Base-by-base conservation (phyloP, 257 asterid genomes). In the Handroanthus guayacan region DNA sequence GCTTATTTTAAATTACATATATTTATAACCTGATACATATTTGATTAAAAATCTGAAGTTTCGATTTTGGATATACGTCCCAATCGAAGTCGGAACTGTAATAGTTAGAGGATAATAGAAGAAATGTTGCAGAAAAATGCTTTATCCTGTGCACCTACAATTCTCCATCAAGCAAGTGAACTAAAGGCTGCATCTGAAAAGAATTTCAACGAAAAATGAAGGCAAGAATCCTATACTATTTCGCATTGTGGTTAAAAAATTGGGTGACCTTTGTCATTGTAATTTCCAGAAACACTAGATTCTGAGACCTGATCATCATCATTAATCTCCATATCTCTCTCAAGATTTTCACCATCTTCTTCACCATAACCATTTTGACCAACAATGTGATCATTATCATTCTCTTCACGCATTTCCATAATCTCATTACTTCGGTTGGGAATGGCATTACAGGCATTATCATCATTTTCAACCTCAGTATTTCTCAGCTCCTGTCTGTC, bases 341-440 rank as follows among this genome's bases (percentile, higher is more conserved):
- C 85, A 70, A 85, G 9, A 52, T 74, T 76, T 48, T 66, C 89
- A 41, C 52, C 87, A 5, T 79, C 85, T 5, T 79, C 82, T 2
- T 78, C 90, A 1, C 75, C 84, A 17, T 77, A 78, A 44, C 83
- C 82, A 17, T 76, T 71, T 6, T 74, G 87, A 8, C 78, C 60
- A 2, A 1, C 90, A 4, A 73, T 39, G 37, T 39, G 44, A 39
- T 80, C 92, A 44, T 83, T 86, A 16, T 61, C 87, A 7, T 87
- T 91, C 62, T 86, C 93, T 45, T 89, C 96, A 18, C 90, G 84
- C 90, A 84, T 84, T 55, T 84, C 94, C 67, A 74, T 81, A 80
- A 83, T 71, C 65, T 83, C 88, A 55, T 84, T 86, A 76, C 86
- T 84, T 61, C 85, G 63, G 47, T 73, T 69, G 4, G 85, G 41